Conservation (phyloP, 1,284 basidiomycete species). For the Tylopilus orsonianus region DNA sequence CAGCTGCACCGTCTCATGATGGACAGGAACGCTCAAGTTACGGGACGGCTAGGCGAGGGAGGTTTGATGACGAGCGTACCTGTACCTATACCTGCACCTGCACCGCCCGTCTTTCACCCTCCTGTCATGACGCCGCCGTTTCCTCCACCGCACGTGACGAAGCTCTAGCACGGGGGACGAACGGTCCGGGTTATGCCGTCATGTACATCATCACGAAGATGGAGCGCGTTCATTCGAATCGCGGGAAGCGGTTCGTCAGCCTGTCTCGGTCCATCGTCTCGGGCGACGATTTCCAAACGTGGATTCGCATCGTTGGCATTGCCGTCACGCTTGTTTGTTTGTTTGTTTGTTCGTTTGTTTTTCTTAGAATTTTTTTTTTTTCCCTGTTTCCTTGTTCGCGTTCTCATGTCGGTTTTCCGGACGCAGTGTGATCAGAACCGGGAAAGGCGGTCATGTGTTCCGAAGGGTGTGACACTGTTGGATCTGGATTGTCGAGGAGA, state of each 20-base stretch:
- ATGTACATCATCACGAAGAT: constrained; percentile 22
- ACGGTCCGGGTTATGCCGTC: constrained; percentile 8
- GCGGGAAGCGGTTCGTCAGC: constrained; percentile 13
- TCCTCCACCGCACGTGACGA: constrained; percentile 31
- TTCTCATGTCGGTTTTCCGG: too few species aligned
- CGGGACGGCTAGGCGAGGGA: constrained; percentile 37
- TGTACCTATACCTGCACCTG: constrained; percentile 26
- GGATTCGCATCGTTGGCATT: too few species aligned
- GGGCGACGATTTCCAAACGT: constrained; percentile 8
- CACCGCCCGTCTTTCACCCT: constrained; percentile 24
- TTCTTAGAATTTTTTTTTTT: constrained; percentile 13
- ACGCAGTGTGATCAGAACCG: too few species aligned
- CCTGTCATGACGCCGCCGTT: constrained; percentile 36
- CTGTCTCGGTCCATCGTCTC: background rate
- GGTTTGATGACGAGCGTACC: constrained; percentile 13
- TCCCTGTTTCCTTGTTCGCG: too few species aligned
- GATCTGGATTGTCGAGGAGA: too few species aligned
- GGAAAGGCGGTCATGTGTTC: too few species aligned
- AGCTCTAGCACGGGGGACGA: constrained; percentile 21
- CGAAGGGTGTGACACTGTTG: too few species aligned
- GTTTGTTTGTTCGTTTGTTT: too few species aligned
- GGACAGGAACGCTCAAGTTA: constrained; percentile 60
- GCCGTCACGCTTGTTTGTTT: too few species aligned
- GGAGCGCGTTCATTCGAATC: constrained; percentile 2
- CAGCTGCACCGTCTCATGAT: constrained; percentile 65